Evolutionary conservation across 2,329 filamentous ascomycete genomes (phyloP).

Genomic region (Eutypa lata): DNA sequence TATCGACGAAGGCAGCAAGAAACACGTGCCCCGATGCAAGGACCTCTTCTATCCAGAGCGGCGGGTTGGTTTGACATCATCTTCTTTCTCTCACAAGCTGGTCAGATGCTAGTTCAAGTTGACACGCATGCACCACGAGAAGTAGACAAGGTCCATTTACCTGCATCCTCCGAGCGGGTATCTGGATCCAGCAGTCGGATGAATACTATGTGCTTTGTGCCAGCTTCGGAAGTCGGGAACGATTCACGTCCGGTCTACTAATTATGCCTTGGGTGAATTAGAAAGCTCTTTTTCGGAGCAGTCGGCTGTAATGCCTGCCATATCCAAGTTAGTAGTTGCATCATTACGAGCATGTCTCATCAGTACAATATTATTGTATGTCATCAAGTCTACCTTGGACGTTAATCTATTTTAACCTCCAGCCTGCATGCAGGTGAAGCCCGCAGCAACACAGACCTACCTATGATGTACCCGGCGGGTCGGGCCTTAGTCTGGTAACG

Average conservation of each 20-base stretch:
- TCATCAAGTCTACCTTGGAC: too few species aligned
- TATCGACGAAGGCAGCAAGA: too few species aligned
- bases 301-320: too few species aligned
- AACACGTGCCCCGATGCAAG: background rate
- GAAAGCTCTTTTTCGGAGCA: background rate
- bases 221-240: background rate
- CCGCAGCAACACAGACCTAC: background rate
- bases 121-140: too few species aligned
- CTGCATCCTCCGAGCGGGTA: too few species aligned
- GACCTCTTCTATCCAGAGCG: background rate
- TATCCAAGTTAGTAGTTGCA: too few species aligned
- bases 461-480: background rate
- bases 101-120: background rate
- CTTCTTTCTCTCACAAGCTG: background rate
- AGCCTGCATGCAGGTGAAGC: background rate
- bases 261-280: background rate
- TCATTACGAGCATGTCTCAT: too few species aligned
- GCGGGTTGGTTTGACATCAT: background rate
- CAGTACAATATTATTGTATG: too few species aligned
- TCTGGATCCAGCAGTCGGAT: background rate
- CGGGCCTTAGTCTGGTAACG: background rate
- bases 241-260: background rate
- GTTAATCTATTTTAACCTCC: too few species aligned
- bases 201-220: background rate
- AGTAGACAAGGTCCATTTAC: too few species aligned